Conservation (phyloP, 257 asterid species). For the Marsdenia floribunda region DNA sequence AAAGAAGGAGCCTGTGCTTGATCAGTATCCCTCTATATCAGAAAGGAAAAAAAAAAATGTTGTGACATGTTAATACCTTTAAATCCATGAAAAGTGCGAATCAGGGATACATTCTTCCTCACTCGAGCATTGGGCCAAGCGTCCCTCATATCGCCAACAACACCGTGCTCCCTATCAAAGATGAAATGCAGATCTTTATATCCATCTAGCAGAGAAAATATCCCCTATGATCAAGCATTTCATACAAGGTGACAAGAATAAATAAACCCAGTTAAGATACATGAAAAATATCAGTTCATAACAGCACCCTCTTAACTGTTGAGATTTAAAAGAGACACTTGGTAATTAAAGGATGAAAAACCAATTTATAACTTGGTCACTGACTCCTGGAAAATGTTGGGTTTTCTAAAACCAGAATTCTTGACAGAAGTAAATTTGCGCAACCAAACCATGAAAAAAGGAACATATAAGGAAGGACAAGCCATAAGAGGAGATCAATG, state of each 20-base stretch:
- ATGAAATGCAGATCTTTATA: constrained; percentile 12
- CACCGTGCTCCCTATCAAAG: constrained; percentile 83
- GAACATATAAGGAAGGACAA: background rate
- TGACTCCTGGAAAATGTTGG: background rate
- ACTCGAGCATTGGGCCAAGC: constrained; percentile 98
- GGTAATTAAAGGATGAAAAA: background rate
- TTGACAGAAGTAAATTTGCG: background rate
- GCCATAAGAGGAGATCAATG: background rate
- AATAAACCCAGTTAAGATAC: background rate
- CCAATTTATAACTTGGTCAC: background rate
- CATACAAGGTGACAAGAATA: background rate
- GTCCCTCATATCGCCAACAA: constrained; percentile 96
- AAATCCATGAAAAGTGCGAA: constrained; percentile 90
- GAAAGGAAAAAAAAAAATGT: background rate
- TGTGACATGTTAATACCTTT: constrained; percentile 48
- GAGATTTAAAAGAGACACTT: background rate
- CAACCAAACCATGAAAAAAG: background rate
- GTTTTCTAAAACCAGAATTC: background rate
- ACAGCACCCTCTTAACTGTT: background rate
- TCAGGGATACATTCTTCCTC: constrained; percentile 75
- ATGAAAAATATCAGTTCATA: background rate
- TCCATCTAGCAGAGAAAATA: constrained; percentile 2
- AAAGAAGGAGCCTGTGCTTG: background rate
- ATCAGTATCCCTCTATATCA: background rate
- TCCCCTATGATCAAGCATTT: background rate